Base-by-base conservation (phyloP, 2,329 filamentous ascomycete species). In the Alternaria consortialis region DNA sequence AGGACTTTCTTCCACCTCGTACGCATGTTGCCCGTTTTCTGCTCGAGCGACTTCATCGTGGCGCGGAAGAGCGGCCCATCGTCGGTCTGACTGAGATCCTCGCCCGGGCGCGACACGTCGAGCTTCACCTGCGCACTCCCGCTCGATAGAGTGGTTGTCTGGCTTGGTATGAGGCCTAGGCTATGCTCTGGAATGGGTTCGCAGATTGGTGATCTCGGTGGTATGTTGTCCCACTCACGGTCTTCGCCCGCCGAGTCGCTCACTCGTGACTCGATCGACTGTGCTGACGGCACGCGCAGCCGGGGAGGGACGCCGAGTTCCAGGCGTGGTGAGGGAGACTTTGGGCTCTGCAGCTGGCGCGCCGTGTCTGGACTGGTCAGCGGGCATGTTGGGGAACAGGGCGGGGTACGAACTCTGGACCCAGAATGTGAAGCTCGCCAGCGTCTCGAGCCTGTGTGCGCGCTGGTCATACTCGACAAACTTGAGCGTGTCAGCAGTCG, bases 381-480 rank as follows among this genome's bases (percentile, higher is more conserved):
- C 51, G 11, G 37, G 25, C 20, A 29, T 39, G 31, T 34, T 56
- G 32, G 36, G n/a, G 23, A 15, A 15, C 31, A 23, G n/a, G 15
- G 31, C 39, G 27, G 12, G 27, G 20, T 4, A 52, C 86, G 75
- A 84, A 90, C 91, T 94, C 70, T 94, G 87, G 60, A 98, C 93
- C 90, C 93, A 99, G 77, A 97, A 98, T 5, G 92, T 93, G 80
- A 99, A 98, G 76, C 89, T 94, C 13, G 92, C 94, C 55, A 99
- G 85, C 4, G 93, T 94, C 70, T 96, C 89, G 62, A 99, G 82
- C 65, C 91, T 88, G 80, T 99, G 95, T 34, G 93, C 93, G 69
- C 94, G 88, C 75, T 95, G 91, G 79, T 99, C 94, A 76, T 99
- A 99, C 80, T 99, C 95, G 70, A 98, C 91, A 80, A 99, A 97